A percentile compares a stretch with the other conserved stretches of the same genome.
Conservation (phyloP, 2,329 filamentous ascomycete genomes). For the Ploettnerulaceae sp. region DNA sequence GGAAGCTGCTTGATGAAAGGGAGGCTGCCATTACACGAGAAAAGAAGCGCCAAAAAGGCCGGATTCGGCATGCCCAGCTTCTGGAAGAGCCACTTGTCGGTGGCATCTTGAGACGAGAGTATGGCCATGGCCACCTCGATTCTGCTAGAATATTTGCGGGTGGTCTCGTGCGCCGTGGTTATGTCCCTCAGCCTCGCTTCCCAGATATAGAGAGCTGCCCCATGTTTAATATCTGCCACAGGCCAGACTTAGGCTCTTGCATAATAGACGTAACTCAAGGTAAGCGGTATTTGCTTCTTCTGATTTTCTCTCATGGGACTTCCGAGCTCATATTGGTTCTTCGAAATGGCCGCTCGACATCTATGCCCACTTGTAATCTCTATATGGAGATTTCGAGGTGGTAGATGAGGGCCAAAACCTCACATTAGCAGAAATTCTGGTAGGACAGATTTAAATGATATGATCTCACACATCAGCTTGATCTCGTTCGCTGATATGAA, state of each 20-base stretch:
- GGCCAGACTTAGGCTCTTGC: constrained; percentile 10
- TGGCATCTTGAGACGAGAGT: constrained; percentile 22
- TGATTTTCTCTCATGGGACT: background rate
- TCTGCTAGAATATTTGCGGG: constrained; percentile 13
- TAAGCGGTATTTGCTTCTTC: background rate
- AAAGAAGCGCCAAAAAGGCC: constrained; percentile 16
- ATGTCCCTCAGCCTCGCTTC: background rate
- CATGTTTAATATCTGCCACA: constrained; percentile 18
- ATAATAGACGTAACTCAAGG: constrained; percentile 12
- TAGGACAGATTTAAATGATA: too few relatives aligned
- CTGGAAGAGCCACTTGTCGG: constrained; percentile 21
- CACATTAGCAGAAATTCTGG: too few relatives aligned
- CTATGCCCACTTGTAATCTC: too few relatives aligned
- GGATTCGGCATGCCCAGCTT: constrained; percentile 21
- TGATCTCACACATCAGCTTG: too few relatives aligned
- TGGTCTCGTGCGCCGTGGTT: constrained; percentile 16
- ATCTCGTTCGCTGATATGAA: too few relatives aligned
- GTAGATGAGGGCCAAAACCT: too few relatives aligned
- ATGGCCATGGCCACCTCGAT: constrained; percentile 14
- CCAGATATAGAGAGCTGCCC: background rate
- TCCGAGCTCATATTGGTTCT: too few relatives aligned
- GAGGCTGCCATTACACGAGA: constrained; percentile 16
- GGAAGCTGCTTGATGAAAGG: constrained; percentile 42
- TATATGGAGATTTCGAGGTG: too few relatives aligned
- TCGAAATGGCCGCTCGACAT: too few relatives aligned